A percentile compares a stretch with the other conserved stretches of the same genome.
Evolutionary conservation across 257 asterid genomes (phyloP).

Genomic region (Lycium ferocissimum): DNA sequence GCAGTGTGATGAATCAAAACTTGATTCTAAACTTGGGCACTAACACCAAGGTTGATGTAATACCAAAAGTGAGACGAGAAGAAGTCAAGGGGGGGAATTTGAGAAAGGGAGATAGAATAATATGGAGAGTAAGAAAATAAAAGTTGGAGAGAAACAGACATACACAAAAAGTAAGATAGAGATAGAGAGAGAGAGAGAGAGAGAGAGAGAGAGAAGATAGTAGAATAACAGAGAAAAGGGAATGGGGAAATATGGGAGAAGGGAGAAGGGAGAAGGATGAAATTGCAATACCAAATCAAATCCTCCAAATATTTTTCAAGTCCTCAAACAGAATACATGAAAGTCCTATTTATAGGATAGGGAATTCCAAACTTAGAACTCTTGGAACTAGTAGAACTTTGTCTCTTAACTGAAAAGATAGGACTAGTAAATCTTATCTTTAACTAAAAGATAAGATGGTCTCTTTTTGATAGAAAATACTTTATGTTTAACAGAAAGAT

Average conservation of each 20-base stretch:
- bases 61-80: background rate
- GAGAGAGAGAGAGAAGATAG: too few species aligned
- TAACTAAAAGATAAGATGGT: slow-evolving; percentile 8
- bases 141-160: too few species aligned
- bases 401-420: background rate
- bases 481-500: background rate
- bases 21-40: background rate
- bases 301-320: background rate
- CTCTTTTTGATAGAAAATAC: background rate
- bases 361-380: background rate
- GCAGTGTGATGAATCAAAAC: background rate
- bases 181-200: too few species aligned
- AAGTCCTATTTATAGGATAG: background rate
- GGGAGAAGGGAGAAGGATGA: background rate
- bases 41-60: background rate
- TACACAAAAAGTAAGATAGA: too few species aligned
- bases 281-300: background rate
- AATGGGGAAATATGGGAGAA: background rate
- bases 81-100: background rate
- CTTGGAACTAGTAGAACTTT: background rate
- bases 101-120: background rate
- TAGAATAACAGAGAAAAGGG: background rate
- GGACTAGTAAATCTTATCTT: slow-evolving; percentile 6
- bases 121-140: too few species aligned
- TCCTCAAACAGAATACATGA: background rate